Evolutionary conservation across 140 eudicot species (phyloP), one percentile per base, ranked within the genome.

Genomic region (Anethum foeniculum): DNA sequence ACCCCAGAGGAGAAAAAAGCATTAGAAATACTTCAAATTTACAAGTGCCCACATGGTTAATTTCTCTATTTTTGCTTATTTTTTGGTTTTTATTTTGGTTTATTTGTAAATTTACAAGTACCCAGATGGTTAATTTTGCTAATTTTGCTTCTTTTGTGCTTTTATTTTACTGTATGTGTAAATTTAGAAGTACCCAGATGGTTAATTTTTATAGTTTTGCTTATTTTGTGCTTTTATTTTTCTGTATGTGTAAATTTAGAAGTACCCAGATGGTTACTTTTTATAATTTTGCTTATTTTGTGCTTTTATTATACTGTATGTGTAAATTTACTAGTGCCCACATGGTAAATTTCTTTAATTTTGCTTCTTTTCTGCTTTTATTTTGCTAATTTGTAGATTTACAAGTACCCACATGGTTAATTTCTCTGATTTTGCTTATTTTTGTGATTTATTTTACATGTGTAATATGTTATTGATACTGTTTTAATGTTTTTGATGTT

Each of bases 1-100:
- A 32, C 96, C 96, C 21, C 81, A 74, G 43, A 81, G 98, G 80
- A 73, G 90, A 79, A 91, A 93, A 83, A 82, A 85, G 90, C 97
- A 93, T 82, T 91, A 88, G 90, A 69, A 49, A 25, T 76, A 80
- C 34, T 69, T 30, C 62, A 18, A 49, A 8, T 68, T 80, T 18
- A 27, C 47, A 25, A 43, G 8, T 34, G 16, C 36, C 51, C 81
- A 38, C 38, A n/a, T 38, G 81, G 81, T 79, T 8, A 65, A 65
- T 25, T n/a, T 65, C 38, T 32, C 0, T 65, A 0, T 25, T 65
- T 62, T 62, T 25, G 15, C 18, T 6, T 54, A 6, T 19, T 54
- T 54, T 54, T 21, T 1, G 62, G 2, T 54, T 54, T 18, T 47
- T 47, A 6, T 19, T 54, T 54, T 54, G 2, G 6, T 19, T 1